phyloP scores from a whole-genome alignment of 176 grass and related monocot species.

The Musa schizocarpa region DNA sequence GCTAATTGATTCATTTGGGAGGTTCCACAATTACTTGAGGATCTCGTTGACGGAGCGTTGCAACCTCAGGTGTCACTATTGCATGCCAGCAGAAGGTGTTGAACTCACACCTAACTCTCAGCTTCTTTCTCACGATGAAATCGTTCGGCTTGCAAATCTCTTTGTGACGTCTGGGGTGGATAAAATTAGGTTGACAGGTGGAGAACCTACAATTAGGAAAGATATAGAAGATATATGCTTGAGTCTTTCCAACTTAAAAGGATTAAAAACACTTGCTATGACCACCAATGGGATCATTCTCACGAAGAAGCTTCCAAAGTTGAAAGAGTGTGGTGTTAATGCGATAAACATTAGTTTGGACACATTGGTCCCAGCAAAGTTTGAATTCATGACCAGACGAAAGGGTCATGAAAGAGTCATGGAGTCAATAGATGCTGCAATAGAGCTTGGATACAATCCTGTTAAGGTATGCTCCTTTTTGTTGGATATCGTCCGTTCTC shows the following conservation, averaged over 20 bases:
- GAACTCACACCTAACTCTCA: constrained; percentile 59
- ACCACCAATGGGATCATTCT: constrained; percentile 83
- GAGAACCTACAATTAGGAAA: constrained; percentile 82
- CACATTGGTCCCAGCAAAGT: constrained; percentile 82
- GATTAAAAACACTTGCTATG: constrained; percentile 82
- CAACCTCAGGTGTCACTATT: constrained; percentile 85
- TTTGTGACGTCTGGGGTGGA: constrained; percentile 74
- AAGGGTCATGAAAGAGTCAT: constrained; percentile 73
- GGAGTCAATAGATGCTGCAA: constrained; percentile 65
- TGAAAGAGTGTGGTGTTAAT: constrained; percentile 77
- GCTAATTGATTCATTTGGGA: constrained; percentile 77
- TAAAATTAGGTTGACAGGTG: constrained; percentile 84
- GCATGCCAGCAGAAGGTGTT: constrained; percentile 82
- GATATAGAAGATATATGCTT: constrained; percentile 87
- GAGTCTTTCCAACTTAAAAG: constrained; percentile 65
- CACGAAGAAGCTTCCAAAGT: constrained; percentile 67
- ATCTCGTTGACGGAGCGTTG: constrained; percentile 79
- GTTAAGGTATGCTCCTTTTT: constrained; percentile 49
- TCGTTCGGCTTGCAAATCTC: constrained; percentile 53
- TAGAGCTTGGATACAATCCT: constrained; percentile 69
- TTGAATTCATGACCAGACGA: constrained; percentile 95
- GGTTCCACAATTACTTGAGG: constrained; percentile 76
- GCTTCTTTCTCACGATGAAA: constrained; percentile 59
- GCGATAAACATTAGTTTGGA: constrained; percentile 96
- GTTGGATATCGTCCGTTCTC: background rate